phyloP scores from a whole-genome alignment of 2,329 filamentous ascomycete species.

The Penicillium griseofulvum region DNA sequence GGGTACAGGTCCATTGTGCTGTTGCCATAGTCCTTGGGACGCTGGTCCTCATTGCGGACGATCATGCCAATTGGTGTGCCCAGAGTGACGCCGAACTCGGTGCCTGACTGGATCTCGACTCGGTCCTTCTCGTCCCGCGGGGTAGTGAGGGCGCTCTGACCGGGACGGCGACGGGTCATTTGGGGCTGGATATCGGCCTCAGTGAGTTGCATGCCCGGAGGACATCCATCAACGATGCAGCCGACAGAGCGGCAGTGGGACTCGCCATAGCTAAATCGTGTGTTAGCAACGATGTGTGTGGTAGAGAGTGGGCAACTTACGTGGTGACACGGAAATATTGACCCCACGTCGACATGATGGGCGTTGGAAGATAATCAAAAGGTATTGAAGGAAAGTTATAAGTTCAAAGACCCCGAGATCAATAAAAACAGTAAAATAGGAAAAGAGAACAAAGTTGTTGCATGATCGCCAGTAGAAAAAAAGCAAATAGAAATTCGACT shows the following conservation, averaged over 20 bases:
- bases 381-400: background rate
- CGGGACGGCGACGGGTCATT: conserved; percentile 84
- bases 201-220: conserved; percentile 79
- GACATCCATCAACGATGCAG: conserved; percentile 90
- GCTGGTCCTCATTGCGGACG: conserved; percentile 88
- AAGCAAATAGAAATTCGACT: conserved; percentile 19
- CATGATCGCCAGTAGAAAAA: conserved; percentile 3
- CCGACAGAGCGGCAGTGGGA: conserved; percentile 91
- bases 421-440: conserved; percentile 6
- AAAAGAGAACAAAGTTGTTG: background rate
- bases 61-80: conserved; percentile 87
- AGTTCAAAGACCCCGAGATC: background rate
- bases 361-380: conserved; percentile 1
- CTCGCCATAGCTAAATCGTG: conserved; percentile 62
- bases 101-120: conserved; percentile 89
- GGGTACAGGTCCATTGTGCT: conserved; percentile 90
- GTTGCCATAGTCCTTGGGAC: conserved; percentile 86
- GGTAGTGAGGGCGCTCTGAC: conserved; percentile 85
- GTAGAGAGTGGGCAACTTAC: conserved; percentile 49
- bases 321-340: conserved; percentile 78
- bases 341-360: conserved; percentile 82
- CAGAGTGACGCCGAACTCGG: conserved; percentile 82
- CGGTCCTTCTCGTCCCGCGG: conserved; percentile 89
- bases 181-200: conserved; percentile 91
- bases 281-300: conserved; percentile 20